phyloP scores from a whole-genome alignment of 148 eudicot genomes.

The Fallopia convolvulus region DNA sequence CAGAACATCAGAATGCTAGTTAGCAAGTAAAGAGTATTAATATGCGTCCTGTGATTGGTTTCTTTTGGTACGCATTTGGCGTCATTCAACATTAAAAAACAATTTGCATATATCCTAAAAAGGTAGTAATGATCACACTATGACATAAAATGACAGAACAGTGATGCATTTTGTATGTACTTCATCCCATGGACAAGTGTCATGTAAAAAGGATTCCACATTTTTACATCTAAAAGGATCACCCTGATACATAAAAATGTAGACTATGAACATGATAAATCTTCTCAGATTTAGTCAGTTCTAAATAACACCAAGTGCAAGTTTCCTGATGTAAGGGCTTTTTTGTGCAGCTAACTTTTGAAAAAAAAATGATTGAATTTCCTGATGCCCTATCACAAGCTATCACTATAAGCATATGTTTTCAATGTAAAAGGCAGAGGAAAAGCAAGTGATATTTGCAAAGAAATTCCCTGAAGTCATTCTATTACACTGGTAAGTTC shows the following conservation, averaged over 20 bases:
- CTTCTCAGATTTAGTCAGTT: neutral
- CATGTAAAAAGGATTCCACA: neutral
- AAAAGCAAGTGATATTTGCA: neutral
- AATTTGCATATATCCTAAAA: neutral
- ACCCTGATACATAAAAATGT: neutral
- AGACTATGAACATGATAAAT: neutral
- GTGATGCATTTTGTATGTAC: neutral
- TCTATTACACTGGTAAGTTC: neutral
- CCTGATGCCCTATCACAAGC: neutral
- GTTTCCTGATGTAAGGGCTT: neutral
- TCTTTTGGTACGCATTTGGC: neutral
- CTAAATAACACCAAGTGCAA: neutral
- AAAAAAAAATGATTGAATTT: neutral
- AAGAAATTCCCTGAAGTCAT: conserved; percentile 2
- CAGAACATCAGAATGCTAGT: neutral
- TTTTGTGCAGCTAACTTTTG: neutral
- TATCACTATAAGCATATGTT: neutral
- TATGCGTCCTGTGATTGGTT: neutral
- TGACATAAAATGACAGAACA: neutral
- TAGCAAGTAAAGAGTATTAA: neutral
- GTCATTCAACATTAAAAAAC: neutral
- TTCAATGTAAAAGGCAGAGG: neutral
- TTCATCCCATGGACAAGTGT: neutral
- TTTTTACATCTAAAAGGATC: neutral
- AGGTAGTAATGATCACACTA: neutral